A percentile compares a stretch with the other conserved stretches of the same genome.
Evolutionary conservation across 2,329 filamentous ascomycete species (phyloP).

Genomic region (Coleophoma eucalyptorum): DNA sequence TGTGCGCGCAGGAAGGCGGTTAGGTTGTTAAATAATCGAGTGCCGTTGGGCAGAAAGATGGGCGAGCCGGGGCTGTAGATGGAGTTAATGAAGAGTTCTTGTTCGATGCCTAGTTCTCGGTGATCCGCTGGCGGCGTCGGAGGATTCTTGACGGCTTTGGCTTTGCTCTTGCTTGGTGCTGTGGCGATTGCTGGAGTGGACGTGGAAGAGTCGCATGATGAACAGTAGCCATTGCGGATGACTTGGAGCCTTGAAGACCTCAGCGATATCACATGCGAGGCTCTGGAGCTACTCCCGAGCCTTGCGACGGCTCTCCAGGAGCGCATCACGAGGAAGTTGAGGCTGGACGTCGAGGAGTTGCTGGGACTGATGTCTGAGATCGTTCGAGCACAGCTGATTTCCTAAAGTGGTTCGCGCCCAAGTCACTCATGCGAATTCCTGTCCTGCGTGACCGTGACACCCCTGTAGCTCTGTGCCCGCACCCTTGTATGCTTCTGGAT

Average conservation of each 20-base stretch:
- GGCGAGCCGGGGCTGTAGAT: conserved; percentile 81
- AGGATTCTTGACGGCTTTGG: conserved; percentile 11
- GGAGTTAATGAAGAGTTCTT: conserved; percentile 77
- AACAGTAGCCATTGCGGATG: conserved; percentile 23
- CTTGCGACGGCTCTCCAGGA: conserved; percentile 23
- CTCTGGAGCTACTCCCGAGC: conserved; percentile 10
- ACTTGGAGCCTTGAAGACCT: conserved; percentile 3
- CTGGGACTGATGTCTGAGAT: background rate
- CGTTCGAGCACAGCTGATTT: conserved; percentile 1
- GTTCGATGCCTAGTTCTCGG: conserved; percentile 56
- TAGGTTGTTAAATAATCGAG: conserved; percentile 79
- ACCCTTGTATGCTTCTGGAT: conserved; percentile 6
- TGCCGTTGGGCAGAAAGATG: conserved; percentile 77
- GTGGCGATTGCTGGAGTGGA: background rate
- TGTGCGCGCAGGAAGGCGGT: conserved; percentile 78
- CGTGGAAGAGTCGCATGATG: conserved; percentile 19
- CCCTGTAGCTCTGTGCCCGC: conserved; percentile 9
- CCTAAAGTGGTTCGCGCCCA: conserved; percentile 5
- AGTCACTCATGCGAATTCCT: background rate
- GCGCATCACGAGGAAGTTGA: conserved; percentile 20
- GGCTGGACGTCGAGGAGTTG: conserved; percentile 1
- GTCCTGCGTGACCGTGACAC: conserved; percentile 3
- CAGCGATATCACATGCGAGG: conserved; percentile 5
- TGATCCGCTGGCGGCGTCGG: conserved; percentile 41
- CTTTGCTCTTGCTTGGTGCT: conserved; percentile 1